Percentiles rank a stretch among this genome's conserved stretches.
phyloP scores from a whole-genome alignment of 2,329 filamentous ascomycete genomes.

The Bipolaris oryzae region DNA sequence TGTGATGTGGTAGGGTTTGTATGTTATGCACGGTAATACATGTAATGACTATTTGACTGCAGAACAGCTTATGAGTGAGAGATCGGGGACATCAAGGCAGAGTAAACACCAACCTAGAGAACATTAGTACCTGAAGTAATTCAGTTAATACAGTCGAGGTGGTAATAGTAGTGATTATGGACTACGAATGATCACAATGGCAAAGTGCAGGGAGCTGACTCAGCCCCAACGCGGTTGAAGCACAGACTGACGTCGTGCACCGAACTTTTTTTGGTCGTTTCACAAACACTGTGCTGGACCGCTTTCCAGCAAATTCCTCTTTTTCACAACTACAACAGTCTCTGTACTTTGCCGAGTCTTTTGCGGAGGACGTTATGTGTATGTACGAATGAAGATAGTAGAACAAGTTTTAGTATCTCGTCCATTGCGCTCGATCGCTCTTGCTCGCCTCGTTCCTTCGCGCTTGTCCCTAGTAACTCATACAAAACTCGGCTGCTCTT shows the following conservation, averaged over 20 bases:
- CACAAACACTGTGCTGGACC: constrained; percentile 1
- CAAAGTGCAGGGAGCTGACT: constrained; percentile 1
- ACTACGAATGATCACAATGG: background rate
- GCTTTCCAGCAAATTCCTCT: background rate
- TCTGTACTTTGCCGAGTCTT: constrained; percentile 12
- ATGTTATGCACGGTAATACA: no score
- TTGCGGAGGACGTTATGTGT: constrained; percentile 20
- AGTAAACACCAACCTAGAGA: no score
- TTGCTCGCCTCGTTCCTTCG: constrained; percentile 20
- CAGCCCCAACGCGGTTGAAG: constrained; percentile 4
- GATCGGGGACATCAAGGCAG: no score
- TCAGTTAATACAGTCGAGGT: background rate
- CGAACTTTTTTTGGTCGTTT: constrained; percentile 13
- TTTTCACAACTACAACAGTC: constrained; percentile 8
- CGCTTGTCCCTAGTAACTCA: constrained; percentile 31
- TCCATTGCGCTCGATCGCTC: constrained; percentile 24
- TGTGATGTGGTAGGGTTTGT: no score
- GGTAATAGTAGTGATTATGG: no score
- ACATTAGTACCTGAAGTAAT: no score
- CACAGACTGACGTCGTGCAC: constrained; percentile 14
- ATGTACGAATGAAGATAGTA: constrained; percentile 35
- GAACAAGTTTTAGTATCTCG: constrained; percentile 32
- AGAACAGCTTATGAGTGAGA: no score
- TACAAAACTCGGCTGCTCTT: constrained; percentile 18
- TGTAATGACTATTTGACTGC: no score